Percentiles rank a stretch among this genome's conserved stretches.
Conservation (phyloP, 805 yeast species). For the Pichia phayaonensis region DNA sequence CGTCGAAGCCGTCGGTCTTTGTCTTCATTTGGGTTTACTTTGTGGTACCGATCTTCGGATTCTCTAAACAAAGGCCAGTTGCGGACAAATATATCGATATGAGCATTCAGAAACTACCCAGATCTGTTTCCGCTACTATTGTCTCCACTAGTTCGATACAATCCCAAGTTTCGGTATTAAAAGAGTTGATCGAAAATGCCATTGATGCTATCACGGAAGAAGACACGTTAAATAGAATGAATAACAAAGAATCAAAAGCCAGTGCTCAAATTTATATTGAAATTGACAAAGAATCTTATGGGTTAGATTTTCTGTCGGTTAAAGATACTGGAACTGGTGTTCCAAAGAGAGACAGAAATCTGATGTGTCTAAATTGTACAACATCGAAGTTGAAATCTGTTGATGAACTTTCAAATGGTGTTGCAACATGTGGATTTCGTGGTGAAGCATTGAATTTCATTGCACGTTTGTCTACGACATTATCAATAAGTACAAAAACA, state of each 20-base stretch:
- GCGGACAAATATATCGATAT: not conserved
- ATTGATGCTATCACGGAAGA: conserved; percentile 27
- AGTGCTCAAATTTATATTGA: conserved; percentile 29
- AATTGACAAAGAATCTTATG: conserved; percentile 32
- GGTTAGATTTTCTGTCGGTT: conserved; percentile 25
- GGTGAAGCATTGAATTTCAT: conserved; percentile 42
- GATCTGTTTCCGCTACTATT: conserved; percentile 16
- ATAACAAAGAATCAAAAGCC: not conserved
- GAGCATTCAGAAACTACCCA: conserved; percentile 20
- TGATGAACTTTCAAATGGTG: conserved; percentile 24
- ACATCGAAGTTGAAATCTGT: conserved; percentile 35
- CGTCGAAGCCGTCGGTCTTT: not conserved
- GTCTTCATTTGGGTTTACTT: not conserved
- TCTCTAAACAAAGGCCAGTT: not conserved
- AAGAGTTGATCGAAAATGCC: conserved; percentile 36
- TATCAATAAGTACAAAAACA: conserved; percentile 28
- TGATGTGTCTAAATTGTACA: conserved; percentile 32
- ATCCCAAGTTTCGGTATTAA: conserved; percentile 31
- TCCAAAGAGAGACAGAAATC: conserved; percentile 19
- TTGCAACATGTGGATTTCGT: conserved; percentile 38
- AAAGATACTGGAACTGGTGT: conserved; percentile 38
- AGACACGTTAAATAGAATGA: not conserved
- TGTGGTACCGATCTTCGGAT: not conserved
- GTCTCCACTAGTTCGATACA: conserved; percentile 27
- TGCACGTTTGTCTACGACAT: conserved; percentile 24